Evolutionary conservation across 225 moss, liverwort and hornwort genomes (phyloP).

Genomic region (Rhytidiadelphus loreus): DNA sequence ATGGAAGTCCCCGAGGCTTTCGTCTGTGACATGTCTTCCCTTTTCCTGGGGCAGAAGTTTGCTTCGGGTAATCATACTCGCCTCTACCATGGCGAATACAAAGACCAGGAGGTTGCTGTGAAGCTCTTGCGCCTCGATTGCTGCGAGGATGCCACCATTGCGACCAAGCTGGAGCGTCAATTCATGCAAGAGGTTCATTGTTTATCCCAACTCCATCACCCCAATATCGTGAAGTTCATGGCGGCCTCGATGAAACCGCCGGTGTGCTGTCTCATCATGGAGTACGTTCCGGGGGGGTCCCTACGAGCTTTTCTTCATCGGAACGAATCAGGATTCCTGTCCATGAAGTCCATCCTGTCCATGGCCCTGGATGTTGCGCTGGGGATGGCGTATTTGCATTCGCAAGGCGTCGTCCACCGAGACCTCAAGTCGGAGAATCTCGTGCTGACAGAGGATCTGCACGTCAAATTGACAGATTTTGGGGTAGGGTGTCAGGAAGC

Average conservation of each 20-base stretch:
- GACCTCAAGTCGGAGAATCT: constrained; percentile 83
- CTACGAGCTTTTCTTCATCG: constrained; percentile 61
- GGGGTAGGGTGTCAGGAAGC: constrained; percentile 72
- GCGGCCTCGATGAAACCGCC: constrained; percentile 64
- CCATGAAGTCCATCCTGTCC: constrained; percentile 24
- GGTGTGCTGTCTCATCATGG: constrained; percentile 60
- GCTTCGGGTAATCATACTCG: constrained; percentile 71
- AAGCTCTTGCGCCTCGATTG: constrained; percentile 61
- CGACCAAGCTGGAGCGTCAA: constrained; percentile 57
- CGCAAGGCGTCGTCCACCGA: constrained; percentile 70
- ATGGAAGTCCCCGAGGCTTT: constrained; percentile 34
- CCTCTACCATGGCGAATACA: constrained; percentile 74
- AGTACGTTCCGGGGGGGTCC: constrained; percentile 67
- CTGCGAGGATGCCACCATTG: constrained; percentile 20
- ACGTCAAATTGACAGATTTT: constrained; percentile 69
- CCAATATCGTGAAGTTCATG: constrained; percentile 74
- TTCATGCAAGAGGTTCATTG: constrained; percentile 76
- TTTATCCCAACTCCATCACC: constrained; percentile 60
- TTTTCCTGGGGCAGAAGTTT: constrained; percentile 72
- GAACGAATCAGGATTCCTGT: constrained; percentile 22
- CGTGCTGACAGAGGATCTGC: constrained; percentile 39
- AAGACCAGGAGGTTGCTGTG: constrained; percentile 64
- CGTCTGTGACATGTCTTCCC: constrained; percentile 49
- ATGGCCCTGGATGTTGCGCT: constrained; percentile 64
- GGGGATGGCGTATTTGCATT: constrained; percentile 90